Evolutionary conservation across 75 land plant genomes (phyloP).

Genomic region (Isoetes taiwanensis): DNA sequence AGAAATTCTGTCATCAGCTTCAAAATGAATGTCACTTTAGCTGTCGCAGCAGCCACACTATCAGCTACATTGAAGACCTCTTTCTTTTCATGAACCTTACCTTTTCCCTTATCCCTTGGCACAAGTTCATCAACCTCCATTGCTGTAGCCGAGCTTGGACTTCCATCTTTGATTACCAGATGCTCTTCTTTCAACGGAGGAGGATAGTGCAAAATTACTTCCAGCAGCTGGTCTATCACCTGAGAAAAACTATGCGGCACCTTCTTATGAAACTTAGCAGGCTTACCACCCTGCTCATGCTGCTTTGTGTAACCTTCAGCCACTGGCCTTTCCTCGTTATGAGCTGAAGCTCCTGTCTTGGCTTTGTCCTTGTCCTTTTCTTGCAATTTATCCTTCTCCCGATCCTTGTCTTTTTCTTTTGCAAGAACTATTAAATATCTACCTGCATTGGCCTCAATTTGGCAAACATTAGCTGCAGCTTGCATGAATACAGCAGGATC

Average conservation of each 20-base stretch:
- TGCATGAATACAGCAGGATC: conserved; percentile 81
- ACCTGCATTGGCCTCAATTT: conserved; percentile 58
- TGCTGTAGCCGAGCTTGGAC: conserved; percentile 13
- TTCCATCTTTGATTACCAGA: conserved; percentile 17
- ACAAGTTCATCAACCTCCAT: conserved; percentile 80
- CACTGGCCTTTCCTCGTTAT: conserved; percentile 26
- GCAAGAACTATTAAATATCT: conserved; percentile 44
- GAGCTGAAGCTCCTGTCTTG: conserved; percentile 30
- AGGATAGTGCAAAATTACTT: conserved; percentile 59
- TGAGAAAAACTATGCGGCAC: conserved; percentile 65
- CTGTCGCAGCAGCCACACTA: conserved; percentile 44
- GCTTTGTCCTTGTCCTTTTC: conserved; percentile 33
- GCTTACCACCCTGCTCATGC: conserved; percentile 42
- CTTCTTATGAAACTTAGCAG: conserved; percentile 40
- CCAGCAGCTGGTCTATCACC: conserved; percentile 83
- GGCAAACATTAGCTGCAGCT: conserved; percentile 68
- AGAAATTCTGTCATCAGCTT: conserved; percentile 76
- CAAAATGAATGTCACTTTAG: conserved; percentile 72
- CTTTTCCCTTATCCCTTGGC: conserved; percentile 71
- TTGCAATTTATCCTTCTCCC: conserved; percentile 29
- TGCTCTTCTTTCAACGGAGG: conserved; percentile 30
- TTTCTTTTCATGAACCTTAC: conserved; percentile 43
- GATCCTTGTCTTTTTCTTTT: conserved; percentile 78
- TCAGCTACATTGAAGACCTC: conserved; percentile 32
- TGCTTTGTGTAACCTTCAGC: conserved; percentile 37